Evolutionary conservation across 176 grass and related monocot genomes (phyloP).

Genomic region (Saccharum spontaneum): DNA sequence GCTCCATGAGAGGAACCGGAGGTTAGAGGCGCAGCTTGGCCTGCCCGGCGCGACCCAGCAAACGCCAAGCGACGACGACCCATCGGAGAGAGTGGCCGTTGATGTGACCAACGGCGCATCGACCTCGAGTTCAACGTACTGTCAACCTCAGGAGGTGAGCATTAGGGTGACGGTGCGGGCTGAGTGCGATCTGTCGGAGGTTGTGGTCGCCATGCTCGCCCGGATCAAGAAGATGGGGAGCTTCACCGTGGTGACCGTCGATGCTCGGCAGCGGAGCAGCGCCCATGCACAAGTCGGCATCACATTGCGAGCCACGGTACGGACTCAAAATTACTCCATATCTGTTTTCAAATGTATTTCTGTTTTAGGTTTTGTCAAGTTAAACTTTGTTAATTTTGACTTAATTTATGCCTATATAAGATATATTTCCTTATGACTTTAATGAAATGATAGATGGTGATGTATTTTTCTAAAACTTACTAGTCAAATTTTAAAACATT

Average conservation of each 20-base stretch:
- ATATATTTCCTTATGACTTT: neutral
- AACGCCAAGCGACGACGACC: neutral
- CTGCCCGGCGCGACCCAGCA: neutral
- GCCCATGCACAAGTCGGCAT: conserved; percentile 26
- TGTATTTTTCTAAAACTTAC: too few relatives aligned
- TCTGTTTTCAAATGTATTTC: neutral
- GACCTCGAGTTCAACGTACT: neutral
- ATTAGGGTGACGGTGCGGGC: conserved; percentile 35
- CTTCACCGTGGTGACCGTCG: conserved; percentile 34
- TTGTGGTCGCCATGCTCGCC: conserved; percentile 30
- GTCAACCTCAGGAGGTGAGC: conserved; percentile 26
- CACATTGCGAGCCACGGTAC: conserved; percentile 40
- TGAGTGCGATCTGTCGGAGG: conserved; percentile 44
- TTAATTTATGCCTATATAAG: too few relatives aligned
- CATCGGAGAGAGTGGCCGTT: conserved; percentile 29
- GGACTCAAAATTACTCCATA: neutral
- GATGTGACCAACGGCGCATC: conserved; percentile 26
- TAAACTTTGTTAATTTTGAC: neutral
- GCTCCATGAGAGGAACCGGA: conserved; percentile 52
- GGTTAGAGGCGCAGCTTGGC: conserved; percentile 47
- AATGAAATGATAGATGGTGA: too few relatives aligned
- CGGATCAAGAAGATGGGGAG: conserved; percentile 30
- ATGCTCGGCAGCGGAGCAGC: conserved; percentile 9
- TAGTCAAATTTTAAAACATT: neutral
- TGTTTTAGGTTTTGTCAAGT: neutral